A percentile compares a stretch with the other conserved stretches of the same genome.
Conservation (phyloP, 176 grass and related monocot species). For the Juncus effusus region DNA sequence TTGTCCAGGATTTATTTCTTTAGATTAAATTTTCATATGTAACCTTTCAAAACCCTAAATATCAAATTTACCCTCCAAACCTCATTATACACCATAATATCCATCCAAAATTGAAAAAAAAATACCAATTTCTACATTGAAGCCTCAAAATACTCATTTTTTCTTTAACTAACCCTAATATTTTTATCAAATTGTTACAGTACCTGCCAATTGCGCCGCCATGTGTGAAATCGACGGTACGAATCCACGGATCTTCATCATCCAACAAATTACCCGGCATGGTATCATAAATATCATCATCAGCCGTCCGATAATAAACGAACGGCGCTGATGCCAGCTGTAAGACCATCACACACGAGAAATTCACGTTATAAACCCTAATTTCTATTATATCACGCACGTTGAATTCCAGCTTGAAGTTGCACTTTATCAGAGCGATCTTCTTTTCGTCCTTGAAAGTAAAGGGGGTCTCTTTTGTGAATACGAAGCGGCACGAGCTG, state of each 20-base stretch:
- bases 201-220: slow-evolving; percentile 50
- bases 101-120: too few species aligned
- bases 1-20: too few species aligned
- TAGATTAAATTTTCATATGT: too few species aligned
- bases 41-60: too few species aligned
- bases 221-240: slow-evolving; percentile 62
- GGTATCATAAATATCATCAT: slow-evolving; percentile 64
- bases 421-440: slow-evolving; percentile 43
- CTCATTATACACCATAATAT: too few species aligned
- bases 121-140: too few species aligned
- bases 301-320: slow-evolving; percentile 63
- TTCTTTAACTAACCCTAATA: too few species aligned
- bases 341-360: slow-evolving; percentile 45
- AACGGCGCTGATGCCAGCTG: slow-evolving; percentile 32
- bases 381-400: slow-evolving; percentile 51
- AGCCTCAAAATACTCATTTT: too few species aligned
- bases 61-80: too few species aligned
- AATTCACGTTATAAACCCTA: slow-evolving; percentile 19
- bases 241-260: slow-evolving; percentile 83
- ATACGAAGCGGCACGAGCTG: slow-evolving; percentile 48
- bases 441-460: slow-evolving; percentile 31
- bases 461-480: slow-evolving; percentile 56
- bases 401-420: slow-evolving; percentile 67
- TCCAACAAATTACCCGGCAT: slow-evolving; percentile 62
- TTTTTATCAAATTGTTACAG: background rate